Evolutionary conservation across 495 filamentous ascomycete genomes (phyloP), one percentile per base, ranked within the genome.

Genomic region (Aspergillus carlsbadensis): DNA sequence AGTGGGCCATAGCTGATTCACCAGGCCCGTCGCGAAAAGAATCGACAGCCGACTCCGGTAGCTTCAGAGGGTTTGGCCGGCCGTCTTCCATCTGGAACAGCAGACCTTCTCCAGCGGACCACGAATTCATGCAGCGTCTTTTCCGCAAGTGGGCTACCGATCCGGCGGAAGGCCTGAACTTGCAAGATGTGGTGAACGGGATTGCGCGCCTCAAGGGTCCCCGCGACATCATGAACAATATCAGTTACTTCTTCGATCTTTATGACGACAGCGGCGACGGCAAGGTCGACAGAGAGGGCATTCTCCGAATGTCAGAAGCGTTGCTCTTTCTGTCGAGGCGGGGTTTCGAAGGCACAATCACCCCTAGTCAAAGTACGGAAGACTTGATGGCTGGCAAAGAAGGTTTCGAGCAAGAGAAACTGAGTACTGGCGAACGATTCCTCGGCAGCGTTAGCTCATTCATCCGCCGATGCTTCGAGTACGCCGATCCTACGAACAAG

Each of bases 381-480:
- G 70, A 80, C 14, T 65, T 56, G 60, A 60, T 15, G 58, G 62
- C 37, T 24, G 65, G 8, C 47, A 59, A 46, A 56, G 68, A 41
- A 54, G 61, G 66, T 20, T 55, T 67, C 5, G 64, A 76, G 1
- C 57, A 67, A 18, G 69, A 67, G 35, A 70, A 67, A 36, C 67
- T 80, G 24, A 84, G 72, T 42, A 71, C 74, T 6, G 87, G 91
- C 58, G 94, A 97, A 64, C 81, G 85, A 43, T 96, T 98, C 64
- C 76, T 98, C 14, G 86, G 86, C 36, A 96, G 92, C 61, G 89
- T 98, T 53, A 95, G 90, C 62, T 90, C 91, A 3, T 98, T 98
- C 70, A 98, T 98, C 51, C 80, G 92, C 49, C 83, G 94, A 36
- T 98, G 94, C 70, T 98, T 98, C 58, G 95, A 98, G 74, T 98